Evolutionary conservation across 1,139 yeast species (phyloP).

Genomic region (Kurtzmaniella quercitrusa): DNA sequence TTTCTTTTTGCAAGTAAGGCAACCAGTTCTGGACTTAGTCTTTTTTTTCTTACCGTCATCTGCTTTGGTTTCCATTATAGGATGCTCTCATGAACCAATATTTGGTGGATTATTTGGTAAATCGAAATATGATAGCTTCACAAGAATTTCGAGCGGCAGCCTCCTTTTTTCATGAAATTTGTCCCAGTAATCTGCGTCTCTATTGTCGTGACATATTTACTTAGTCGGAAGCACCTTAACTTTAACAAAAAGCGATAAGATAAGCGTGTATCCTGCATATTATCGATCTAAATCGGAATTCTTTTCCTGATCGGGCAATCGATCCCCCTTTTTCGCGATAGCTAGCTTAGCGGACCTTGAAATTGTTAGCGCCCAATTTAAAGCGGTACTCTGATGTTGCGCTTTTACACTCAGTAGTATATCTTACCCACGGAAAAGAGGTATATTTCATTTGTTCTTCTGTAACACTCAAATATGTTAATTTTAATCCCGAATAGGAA

Average conservation of each 20-base stretch:
- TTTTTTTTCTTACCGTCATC: background rate
- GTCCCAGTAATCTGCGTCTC: background rate
- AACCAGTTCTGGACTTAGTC: constrained; percentile 75
- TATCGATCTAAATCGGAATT: background rate
- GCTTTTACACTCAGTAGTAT: constrained; percentile 27
- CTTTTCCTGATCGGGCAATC: background rate
- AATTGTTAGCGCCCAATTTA: constrained; percentile 24
- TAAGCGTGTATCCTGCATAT: constrained; percentile 3
- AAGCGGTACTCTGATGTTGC: constrained; percentile 24
- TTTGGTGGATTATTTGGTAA: background rate
- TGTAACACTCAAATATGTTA: constrained; percentile 38
- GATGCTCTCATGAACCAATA: background rate
- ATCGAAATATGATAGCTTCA: background rate
- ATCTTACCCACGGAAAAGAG: constrained; percentile 47
- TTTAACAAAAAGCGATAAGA: constrained; percentile 3
- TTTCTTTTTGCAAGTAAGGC: constrained; percentile 82
- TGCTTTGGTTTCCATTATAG: background rate
- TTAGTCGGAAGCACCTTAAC: background rate
- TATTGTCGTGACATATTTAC: background rate
- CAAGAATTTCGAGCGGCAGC: background rate
- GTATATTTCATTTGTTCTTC: constrained; percentile 42
- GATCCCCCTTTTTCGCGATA: background rate
- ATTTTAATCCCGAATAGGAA: constrained; percentile 40
- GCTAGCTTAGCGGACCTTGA: constrained; percentile 9
- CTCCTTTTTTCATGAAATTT: background rate